Conservation (phyloP, 257 asterid genomes). For the Solanum corneliomulleri region DNA sequence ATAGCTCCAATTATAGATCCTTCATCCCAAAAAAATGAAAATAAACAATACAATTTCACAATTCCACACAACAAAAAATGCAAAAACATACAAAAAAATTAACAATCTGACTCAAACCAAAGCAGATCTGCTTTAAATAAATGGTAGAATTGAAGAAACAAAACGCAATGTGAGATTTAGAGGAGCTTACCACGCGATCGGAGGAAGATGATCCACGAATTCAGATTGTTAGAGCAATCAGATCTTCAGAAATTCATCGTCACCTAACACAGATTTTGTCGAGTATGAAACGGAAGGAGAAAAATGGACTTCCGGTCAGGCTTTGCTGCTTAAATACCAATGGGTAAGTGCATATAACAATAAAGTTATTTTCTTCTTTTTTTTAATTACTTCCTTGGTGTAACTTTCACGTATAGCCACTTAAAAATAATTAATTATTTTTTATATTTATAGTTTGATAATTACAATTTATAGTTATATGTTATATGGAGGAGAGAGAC, state of each 20-base stretch:
- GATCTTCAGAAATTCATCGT: neutral
- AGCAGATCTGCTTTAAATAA: neutral
- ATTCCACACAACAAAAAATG: neutral
- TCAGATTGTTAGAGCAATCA: neutral
- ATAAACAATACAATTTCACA: neutral
- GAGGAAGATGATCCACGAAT: neutral
- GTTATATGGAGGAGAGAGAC: too few relatives aligned
- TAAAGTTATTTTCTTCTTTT: neutral
- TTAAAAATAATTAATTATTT: too few relatives aligned
- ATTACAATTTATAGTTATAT: too few relatives aligned
- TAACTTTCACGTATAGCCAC: too few relatives aligned
- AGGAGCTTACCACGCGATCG: neutral
- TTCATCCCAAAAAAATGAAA: neutral
- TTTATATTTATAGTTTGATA: too few relatives aligned
- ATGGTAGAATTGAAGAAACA: neutral
- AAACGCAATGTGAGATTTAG: neutral
- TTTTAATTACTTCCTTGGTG: too few relatives aligned
- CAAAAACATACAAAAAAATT: neutral
- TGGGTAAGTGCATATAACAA: neutral
- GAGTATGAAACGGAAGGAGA: neutral
- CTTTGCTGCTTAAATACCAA: neutral
- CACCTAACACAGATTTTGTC: neutral
- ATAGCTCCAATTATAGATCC: neutral
- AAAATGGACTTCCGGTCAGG: neutral
- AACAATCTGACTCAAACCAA: neutral